phyloP scores from a whole-genome alignment of 352 stramenopile genomes.

The Globisporangium camurandrum region DNA sequence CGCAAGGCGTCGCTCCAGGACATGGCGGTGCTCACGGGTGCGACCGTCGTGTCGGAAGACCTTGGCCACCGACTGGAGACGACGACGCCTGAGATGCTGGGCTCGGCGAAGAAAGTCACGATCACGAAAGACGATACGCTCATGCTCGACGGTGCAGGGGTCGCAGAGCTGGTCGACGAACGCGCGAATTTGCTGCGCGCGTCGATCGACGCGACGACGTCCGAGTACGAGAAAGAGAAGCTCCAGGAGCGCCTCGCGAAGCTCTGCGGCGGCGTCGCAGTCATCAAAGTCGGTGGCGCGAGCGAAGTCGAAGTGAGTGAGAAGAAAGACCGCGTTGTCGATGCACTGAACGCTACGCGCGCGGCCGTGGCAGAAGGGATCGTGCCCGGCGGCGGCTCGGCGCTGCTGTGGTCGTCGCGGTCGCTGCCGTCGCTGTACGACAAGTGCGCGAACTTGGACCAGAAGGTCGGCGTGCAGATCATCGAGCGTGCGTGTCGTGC shows the following conservation, averaged over 20 bases:
- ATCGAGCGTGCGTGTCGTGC: slow-evolving; percentile 92
- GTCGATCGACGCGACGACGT: slow-evolving; percentile 95
- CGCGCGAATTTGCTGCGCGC: slow-evolving; percentile 93
- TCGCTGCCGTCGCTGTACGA: slow-evolving; percentile 87
- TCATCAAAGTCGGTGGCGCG: slow-evolving; percentile 99
- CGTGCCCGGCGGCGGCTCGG: slow-evolving; percentile 96
- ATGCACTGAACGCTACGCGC: slow-evolving; percentile 99
- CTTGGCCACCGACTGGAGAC: slow-evolving; percentile 98
- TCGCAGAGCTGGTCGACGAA: slow-evolving; percentile 93
- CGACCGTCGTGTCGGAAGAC: slow-evolving; percentile 97
- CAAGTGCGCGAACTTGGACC: slow-evolving; percentile 93
- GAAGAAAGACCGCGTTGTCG: slow-evolving; percentile 99
- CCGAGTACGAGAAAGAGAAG: slow-evolving; percentile 99
- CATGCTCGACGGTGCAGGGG: slow-evolving; percentile 93
- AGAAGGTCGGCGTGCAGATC: slow-evolving; percentile 98
- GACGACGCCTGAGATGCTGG: slow-evolving; percentile 93
- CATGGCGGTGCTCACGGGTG: slow-evolving; percentile 98
- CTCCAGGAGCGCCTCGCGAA: slow-evolving; percentile 99
- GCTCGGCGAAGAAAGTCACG: slow-evolving; percentile 91
- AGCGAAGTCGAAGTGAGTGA: slow-evolving; percentile 98
- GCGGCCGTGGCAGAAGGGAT: slow-evolving; percentile 99
- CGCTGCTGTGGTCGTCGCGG: slow-evolving; percentile 95
- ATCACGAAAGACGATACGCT: slow-evolving; percentile 99
- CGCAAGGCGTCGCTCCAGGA: slow-evolving; percentile 99
- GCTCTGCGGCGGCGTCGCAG: slow-evolving; percentile 97